Base-by-base conservation (phyloP, 139 green algal genomes). In the Penium margaritaceum region DNA sequence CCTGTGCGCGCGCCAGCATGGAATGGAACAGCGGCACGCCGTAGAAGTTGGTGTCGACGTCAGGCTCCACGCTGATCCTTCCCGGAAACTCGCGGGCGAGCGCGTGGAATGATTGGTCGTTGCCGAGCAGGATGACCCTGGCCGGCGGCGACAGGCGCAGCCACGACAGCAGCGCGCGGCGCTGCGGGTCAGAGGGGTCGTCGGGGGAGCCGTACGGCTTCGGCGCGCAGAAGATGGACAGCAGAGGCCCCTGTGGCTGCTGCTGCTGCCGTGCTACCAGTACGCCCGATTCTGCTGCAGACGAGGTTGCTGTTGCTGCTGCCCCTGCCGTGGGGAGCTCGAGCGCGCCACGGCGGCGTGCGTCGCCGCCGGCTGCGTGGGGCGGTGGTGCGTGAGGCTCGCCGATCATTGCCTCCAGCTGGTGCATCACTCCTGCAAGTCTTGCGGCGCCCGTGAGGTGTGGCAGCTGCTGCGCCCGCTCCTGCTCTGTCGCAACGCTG, bases 21-120 rank as follows among this genome's bases (percentile, higher is more conserved):
- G 14, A 58, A 19, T 70, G 65, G n/a, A 70, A 70, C 62, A 58
- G 43, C 35, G 67, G 67, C 34, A 63, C 54, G 19, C 54, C 54
- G 54, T 63, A 36, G 54, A 63, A 33, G 15, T 63, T 63, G 12
- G 54, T 33, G 54, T 63, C 58, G 32, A 66, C 30, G 24, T 19
- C 2, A 6, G 58, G 30, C 30, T 66, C 58, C 24, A 66, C 58
- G 24, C 27, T 6, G 3, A 66, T 9, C 27, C 36, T 24, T 19
- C 24, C 58, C 24, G 58, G 58, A 0, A 66, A 66, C 24, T 66
- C 24, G 24, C 14, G 32, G 24, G 58, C 58, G 58, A 44, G 33
- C 58, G 58, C 33, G 58, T 24, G 32, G 58, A 66, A 66, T 27
- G 32, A 44, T 6, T 24, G 30, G 58, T 66, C 58, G 58, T 39